Conservation (phyloP, 2,329 filamentous ascomycete species). For the Raffaelea arxii region DNA sequence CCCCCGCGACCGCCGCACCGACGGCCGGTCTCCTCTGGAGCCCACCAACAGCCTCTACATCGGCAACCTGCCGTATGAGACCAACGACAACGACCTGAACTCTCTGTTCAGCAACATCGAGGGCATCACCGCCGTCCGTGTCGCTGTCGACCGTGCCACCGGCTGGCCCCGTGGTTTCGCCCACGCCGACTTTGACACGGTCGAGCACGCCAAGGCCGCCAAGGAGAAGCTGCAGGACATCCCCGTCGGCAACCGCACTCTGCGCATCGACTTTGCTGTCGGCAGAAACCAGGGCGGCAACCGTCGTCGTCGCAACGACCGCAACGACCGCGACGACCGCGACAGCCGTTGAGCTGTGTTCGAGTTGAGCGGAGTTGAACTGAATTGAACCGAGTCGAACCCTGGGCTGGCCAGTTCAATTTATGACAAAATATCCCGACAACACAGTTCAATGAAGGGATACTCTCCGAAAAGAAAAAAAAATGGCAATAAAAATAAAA, state of each 20-base stretch:
- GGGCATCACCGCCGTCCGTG: slow-evolving; percentile 65
- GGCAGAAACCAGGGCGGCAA: not conserved
- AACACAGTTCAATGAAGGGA: too few species aligned
- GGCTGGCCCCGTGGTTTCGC: slow-evolving; percentile 77
- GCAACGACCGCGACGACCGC: too few species aligned
- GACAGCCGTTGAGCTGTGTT: too few species aligned
- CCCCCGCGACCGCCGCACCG: not conserved
- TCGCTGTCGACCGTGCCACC: slow-evolving; percentile 72
- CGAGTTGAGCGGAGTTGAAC: too few species aligned
- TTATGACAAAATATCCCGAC: too few species aligned
- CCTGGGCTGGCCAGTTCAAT: too few species aligned
- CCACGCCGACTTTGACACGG: slow-evolving; percentile 68
- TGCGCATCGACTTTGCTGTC: slow-evolving; percentile 67
- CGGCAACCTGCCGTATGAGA: slow-evolving; percentile 79
- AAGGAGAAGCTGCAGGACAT: slow-evolving; percentile 44
- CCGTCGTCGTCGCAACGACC: too few species aligned
- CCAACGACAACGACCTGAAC: slow-evolving; percentile 75
- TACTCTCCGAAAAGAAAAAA: too few species aligned
- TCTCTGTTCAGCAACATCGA: slow-evolving; percentile 61
- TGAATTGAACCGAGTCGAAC: too few species aligned
- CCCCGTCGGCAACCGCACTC: slow-evolving; percentile 52
- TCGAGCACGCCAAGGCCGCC: slow-evolving; percentile 54
- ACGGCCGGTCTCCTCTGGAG: not conserved
- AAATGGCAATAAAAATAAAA: too few species aligned
- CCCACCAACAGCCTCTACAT: slow-evolving; percentile 51